Conservation (phyloP, 495 filamentous ascomycete species). For the Penicillium fimorum region DNA sequence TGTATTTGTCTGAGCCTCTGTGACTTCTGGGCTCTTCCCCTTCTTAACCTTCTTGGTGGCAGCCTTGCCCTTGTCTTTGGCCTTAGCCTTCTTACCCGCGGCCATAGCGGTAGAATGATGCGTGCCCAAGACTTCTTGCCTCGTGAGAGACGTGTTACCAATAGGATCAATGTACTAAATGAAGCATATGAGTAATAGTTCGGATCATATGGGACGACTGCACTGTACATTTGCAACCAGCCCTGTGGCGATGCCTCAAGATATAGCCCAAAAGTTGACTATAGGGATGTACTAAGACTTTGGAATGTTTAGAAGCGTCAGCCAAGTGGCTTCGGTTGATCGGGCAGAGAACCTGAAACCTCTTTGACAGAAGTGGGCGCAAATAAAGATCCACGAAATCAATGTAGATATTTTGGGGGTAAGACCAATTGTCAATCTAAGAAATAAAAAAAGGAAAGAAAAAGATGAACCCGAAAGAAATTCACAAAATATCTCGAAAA, state of each 20-base stretch:
- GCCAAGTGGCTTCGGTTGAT: constrained; percentile 19
- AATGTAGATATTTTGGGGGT: constrained; percentile 27
- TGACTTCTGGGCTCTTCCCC: constrained; percentile 35
- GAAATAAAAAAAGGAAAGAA: constrained; percentile 10
- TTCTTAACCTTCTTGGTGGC: constrained; percentile 44
- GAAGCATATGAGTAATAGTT: constrained; percentile 31
- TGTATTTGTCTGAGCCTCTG: constrained; percentile 33
- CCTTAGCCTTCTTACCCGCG: constrained; percentile 39
- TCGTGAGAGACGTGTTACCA: constrained; percentile 44
- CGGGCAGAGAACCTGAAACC: constrained; percentile 26
- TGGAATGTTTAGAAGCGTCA: constrained; percentile 15
- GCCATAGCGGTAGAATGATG: constrained; percentile 37
- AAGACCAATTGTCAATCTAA: constrained; percentile 26
- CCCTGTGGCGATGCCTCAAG: constrained; percentile 32
- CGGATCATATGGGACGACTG: constrained; percentile 35
- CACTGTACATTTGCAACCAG: constrained; percentile 39
- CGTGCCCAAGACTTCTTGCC: constrained; percentile 33
- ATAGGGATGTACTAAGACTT: constrained; percentile 10
- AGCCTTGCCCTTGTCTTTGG: constrained; percentile 36
- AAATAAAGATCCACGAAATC: constrained; percentile 41
- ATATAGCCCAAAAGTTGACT: constrained; percentile 37
- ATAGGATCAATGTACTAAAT: constrained; percentile 29
- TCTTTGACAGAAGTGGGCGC: constrained; percentile 25
- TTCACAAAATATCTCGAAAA: constrained; percentile 11
- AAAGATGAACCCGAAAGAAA: constrained; percentile 5